Conservation (phyloP, 139 green algal genomes). For the Desmodesmus armatus region DNA sequence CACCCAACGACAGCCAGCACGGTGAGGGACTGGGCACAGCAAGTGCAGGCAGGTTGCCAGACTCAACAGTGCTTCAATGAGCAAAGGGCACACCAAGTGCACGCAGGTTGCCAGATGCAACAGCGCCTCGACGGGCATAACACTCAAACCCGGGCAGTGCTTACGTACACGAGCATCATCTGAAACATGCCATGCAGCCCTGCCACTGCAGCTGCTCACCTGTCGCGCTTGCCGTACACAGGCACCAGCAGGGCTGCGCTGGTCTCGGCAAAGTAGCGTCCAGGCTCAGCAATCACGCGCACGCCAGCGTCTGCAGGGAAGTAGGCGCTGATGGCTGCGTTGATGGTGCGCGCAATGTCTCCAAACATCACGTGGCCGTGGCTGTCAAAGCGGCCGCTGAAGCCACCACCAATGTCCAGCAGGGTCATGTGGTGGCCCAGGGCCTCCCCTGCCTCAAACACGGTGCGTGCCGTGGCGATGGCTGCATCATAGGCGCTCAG, state of each 20-base stretch:
- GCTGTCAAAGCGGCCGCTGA: constrained; percentile 66
- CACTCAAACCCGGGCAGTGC: too few species aligned
- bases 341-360: constrained; percentile 64
- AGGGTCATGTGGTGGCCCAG: constrained; percentile 62
- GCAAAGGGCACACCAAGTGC: too few species aligned
- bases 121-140: too few species aligned
- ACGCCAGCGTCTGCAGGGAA: constrained; percentile 81
- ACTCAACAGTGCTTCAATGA: too few species aligned
- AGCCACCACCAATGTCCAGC: constrained; percentile 67
- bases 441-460: constrained; percentile 55
- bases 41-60: background rate
- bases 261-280: constrained; percentile 96
- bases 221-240: constrained; percentile 84
- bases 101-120: too few species aligned
- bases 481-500: constrained; percentile 77
- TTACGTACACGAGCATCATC: too few species aligned
- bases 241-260: constrained; percentile 75
- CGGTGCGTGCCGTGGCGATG: constrained; percentile 64
- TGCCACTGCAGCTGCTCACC: background rate
- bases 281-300: constrained; percentile 94
- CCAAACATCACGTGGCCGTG: constrained; percentile 62
- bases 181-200: too few species aligned
- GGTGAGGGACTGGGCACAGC: background rate
- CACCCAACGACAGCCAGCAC: background rate
- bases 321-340: constrained; percentile 81